A percentile compares a stretch with the other conserved stretches of the same genome.
These are phyloP conservation scores for Ceratocystiopsis brevicomis DNA, from an alignment of 2,329 filamentous ascomycete species.

Conservation along the genomic window DNA sequence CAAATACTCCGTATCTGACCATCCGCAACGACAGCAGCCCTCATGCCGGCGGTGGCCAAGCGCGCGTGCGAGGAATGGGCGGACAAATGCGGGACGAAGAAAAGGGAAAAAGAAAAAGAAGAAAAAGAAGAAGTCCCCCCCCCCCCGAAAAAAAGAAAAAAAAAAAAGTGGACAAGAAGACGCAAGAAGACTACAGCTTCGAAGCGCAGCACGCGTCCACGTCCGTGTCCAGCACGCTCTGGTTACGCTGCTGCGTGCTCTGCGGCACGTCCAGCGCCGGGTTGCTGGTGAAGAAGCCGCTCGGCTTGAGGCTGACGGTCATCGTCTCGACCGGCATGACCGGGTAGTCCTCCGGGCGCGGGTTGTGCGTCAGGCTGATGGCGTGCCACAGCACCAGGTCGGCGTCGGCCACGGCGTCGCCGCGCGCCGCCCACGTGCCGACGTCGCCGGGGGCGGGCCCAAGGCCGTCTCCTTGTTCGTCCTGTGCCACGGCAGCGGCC, in stretches of 20 bases:
- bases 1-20: no score
- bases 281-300: constrained; percentile 33
- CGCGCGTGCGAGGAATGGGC: no score
- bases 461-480: no score
- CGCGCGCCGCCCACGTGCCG: constrained; percentile 15
- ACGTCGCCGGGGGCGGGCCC: constrained; percentile 4
- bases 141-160: no score
- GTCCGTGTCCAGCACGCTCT: constrained; percentile 14
- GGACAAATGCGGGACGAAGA: no score
- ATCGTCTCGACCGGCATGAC: constrained; percentile 46
- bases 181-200: background rate
- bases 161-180: no score
- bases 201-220: background rate
- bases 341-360: constrained; percentile 46
- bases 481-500: no score
- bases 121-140: no score
- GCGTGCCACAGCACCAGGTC: constrained; percentile 33
- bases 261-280: constrained; percentile 30
- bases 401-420: constrained; percentile 10
- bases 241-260: constrained; percentile 18
- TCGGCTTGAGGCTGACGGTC: constrained; percentile 33
- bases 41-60: no score
- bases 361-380: constrained; percentile 44
- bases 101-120: no score
- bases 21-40: no score